phyloP scores from a whole-genome alignment of 2,329 filamentous ascomycete species.

The Helminthosporium solani region DNA sequence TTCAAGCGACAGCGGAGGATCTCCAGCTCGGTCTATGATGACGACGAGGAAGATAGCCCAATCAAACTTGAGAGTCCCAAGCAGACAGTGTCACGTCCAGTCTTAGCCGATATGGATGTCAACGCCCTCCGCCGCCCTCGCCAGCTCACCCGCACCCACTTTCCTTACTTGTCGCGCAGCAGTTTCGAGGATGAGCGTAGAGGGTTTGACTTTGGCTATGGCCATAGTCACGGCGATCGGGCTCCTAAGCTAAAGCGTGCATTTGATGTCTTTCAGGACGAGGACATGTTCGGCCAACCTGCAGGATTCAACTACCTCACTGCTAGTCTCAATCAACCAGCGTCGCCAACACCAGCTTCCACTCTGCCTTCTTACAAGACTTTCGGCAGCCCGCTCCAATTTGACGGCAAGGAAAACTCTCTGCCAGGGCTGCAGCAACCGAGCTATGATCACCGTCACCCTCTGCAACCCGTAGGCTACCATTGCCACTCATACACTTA shows the following conservation, averaged over 20 bases:
- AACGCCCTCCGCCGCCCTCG: slow-evolving; percentile 35
- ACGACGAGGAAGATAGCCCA: slow-evolving; percentile 38
- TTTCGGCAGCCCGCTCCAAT: slow-evolving; percentile 29
- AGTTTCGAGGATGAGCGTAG: slow-evolving; percentile 33
- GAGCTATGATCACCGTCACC: slow-evolving; percentile 26
- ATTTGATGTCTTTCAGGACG: slow-evolving; percentile 47
- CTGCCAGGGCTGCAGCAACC: slow-evolving; percentile 25
- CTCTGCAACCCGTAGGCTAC: slow-evolving; percentile 23
- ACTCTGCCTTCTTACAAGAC: slow-evolving; percentile 29
- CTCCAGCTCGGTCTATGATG: slow-evolving; percentile 46
- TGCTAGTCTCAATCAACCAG: slow-evolving; percentile 30
- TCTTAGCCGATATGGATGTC: slow-evolving; percentile 33
- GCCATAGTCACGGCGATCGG: slow-evolving; percentile 26
- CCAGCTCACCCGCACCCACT: slow-evolving; percentile 25
- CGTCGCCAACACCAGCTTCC: slow-evolving; percentile 27
- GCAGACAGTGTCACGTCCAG: slow-evolving; percentile 25
- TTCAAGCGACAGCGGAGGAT: slow-evolving; percentile 48
- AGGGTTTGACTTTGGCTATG: slow-evolving; percentile 35
- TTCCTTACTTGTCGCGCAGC: slow-evolving; percentile 19
- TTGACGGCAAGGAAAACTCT: slow-evolving; percentile 39
- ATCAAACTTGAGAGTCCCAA: slow-evolving; percentile 40
- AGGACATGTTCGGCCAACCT: slow-evolving; percentile 37
- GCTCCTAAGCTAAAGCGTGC: slow-evolving; percentile 37
- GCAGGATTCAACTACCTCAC: slow-evolving; percentile 38
- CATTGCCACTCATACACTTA: slow-evolving; percentile 33